Conservation (phyloP, 225 moss, liverwort and hornwort species). For the Ulota crispa region DNA sequence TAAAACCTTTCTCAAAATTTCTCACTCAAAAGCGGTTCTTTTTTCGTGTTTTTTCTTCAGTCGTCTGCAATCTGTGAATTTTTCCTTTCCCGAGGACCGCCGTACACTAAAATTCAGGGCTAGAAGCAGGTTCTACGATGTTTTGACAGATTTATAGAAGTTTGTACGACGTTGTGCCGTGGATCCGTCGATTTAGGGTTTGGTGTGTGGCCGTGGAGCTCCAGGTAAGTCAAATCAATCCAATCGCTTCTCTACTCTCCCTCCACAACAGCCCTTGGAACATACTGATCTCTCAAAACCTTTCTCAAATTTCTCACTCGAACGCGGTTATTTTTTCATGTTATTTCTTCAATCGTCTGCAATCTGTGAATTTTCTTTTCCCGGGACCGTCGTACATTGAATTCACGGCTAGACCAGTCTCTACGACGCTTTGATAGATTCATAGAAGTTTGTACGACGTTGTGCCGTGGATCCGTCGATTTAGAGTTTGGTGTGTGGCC, state of each 20-base stretch:
- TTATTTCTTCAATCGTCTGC: background rate
- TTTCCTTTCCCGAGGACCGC: background rate
- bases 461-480: too few relatives aligned
- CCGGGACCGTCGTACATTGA: fast-evolving
- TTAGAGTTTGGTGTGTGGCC: background rate
- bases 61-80: background rate
- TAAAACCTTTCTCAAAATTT: background rate
- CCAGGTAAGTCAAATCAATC: background rate
- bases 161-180: background rate
- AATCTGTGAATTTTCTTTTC: background rate
- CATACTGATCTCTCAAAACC: too few relatives aligned
- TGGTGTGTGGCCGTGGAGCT: background rate
- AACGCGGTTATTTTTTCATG: background rate
- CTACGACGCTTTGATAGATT: background rate
- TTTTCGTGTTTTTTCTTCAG: background rate
- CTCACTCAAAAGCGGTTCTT: background rate
- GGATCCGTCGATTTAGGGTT: too few relatives aligned
- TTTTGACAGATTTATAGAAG: background rate
- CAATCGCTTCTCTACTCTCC: background rate
- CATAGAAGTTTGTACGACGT: background rate
- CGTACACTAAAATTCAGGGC: too few relatives aligned
- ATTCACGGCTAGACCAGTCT: background rate
- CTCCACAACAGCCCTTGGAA: background rate
- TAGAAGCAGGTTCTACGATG: background rate
- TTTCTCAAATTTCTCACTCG: background rate